Percentiles rank a stretch among this genome's conserved stretches.
Evolutionary conservation across 2,329 filamentous ascomycete species (phyloP).

Genomic region (Pleurostoma richardsiae): DNA sequence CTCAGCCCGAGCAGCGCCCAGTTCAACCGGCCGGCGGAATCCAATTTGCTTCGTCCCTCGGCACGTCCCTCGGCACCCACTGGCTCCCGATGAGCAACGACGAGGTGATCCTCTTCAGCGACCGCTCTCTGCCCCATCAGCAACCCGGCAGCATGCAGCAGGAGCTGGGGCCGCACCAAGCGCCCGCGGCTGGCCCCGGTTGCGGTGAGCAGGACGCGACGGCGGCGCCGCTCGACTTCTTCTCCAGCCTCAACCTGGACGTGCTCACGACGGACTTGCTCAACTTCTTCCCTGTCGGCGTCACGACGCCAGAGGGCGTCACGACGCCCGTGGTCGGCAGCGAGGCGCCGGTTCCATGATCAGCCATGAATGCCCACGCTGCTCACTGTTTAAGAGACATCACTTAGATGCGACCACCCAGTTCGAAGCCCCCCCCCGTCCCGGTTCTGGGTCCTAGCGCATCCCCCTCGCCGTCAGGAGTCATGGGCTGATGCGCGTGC

Average conservation of each 20-base stretch:
- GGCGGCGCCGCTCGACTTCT: constrained; percentile 2
- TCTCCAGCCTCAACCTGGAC: constrained; percentile 14
- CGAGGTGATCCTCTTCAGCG: not conserved
- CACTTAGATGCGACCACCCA: no score
- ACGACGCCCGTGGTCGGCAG: not conserved
- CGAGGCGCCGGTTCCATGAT: not conserved
- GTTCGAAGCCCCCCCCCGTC: no score
- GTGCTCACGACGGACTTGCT: constrained; percentile 20
- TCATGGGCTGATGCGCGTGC: no score
- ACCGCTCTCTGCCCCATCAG: not conserved
- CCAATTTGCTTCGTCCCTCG: not conserved
- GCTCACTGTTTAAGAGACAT: no score
- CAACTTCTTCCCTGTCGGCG: constrained; percentile 17
- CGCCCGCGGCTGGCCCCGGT: not conserved
- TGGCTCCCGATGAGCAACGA: not conserved
- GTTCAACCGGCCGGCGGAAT: not conserved
- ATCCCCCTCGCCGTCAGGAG: no score
- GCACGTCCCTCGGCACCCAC: not conserved
- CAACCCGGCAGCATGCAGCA: not conserved
- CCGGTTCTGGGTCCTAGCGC: no score
- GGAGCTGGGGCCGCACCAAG: not conserved
- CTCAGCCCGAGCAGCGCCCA: not conserved
- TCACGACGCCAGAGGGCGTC: constrained; percentile 9
- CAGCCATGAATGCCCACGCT: not conserved
- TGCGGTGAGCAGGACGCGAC: not conserved